These are phyloP conservation scores for Saturnispora quitensis DNA, from an alignment of 805 yeast genomes.

Conservation along the genomic window DNA sequence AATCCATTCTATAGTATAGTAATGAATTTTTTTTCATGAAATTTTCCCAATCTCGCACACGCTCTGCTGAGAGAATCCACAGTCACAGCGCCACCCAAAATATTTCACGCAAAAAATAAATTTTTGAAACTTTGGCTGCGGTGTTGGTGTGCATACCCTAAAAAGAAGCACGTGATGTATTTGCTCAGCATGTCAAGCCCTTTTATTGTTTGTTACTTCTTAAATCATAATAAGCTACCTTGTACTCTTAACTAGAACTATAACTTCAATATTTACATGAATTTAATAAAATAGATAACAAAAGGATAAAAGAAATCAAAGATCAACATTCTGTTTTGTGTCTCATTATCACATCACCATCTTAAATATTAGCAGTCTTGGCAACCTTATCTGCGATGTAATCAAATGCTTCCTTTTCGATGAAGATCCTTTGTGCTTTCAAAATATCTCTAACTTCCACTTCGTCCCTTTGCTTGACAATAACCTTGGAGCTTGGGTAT, in stretches of 20 bases:
- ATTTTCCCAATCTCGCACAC: constrained; percentile 1
- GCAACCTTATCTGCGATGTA: constrained; percentile 37
- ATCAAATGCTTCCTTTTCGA: constrained; percentile 66
- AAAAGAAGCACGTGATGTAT: background rate
- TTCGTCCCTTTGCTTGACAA: constrained; percentile 63
- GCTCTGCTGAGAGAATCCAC: background rate
- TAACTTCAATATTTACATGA: background rate
- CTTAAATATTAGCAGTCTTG: constrained; percentile 13
- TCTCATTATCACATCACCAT: background rate
- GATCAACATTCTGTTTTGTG: background rate
- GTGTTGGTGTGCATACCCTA: background rate
- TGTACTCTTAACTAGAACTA: background rate
- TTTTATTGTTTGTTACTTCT: background rate
- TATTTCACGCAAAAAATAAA: background rate
- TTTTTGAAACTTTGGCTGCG: background rate
- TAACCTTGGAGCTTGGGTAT: constrained; percentile 42
- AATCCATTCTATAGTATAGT: background rate
- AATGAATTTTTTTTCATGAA: constrained; percentile 1
- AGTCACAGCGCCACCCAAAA: background rate
- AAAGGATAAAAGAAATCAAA: background rate
- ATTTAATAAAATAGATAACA: background rate
- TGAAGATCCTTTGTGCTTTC: constrained; percentile 64
- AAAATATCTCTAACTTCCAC: constrained; percentile 77
- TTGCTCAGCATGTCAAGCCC: background rate
- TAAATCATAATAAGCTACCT: no score